phyloP scores from a whole-genome alignment of 2,329 filamentous ascomycete species.

The Myriosclerotinia scirpicola region DNA sequence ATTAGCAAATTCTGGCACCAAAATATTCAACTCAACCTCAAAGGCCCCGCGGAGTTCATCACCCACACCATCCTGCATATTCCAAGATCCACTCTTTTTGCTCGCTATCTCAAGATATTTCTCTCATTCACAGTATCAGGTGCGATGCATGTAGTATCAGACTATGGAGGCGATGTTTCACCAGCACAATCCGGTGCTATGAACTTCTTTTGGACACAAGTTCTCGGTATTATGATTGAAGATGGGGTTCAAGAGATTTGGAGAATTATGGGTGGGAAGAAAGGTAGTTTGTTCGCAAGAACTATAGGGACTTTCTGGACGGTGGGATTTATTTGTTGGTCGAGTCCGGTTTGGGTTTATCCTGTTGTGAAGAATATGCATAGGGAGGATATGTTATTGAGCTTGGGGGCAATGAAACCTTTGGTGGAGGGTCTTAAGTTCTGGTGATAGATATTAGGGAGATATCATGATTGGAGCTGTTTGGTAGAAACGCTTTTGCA shows the following conservation, averaged over 20 bases:
- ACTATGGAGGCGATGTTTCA: constrained; percentile 30
- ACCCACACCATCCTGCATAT: no score
- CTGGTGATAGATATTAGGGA: neutral
- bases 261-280: constrained; percentile 18
- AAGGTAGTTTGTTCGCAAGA: neutral
- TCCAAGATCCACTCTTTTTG: constrained; percentile 13
- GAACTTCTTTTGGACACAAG: constrained; percentile 35
- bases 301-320: neutral
- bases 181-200: constrained; percentile 29
- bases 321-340: neutral
- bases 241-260: constrained; percentile 36
- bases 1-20: constrained; percentile 1
- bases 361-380: neutral
- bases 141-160: constrained; percentile 31
- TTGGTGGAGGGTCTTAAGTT: neutral
- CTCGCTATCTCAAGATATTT: constrained; percentile 38
- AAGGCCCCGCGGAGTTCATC: no score
- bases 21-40: no score
- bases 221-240: constrained; percentile 39
- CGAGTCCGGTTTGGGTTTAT: neutral
- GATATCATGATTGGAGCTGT: no score
- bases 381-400: neutral
- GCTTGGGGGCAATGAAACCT: neutral
- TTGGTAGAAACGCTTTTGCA: no score
- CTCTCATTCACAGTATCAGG: constrained; percentile 40